Percentiles rank a stretch among this genome's conserved stretches.
Conservation (phyloP, 192 early-diverging fungal species). For the Coemansia sp. region DNA sequence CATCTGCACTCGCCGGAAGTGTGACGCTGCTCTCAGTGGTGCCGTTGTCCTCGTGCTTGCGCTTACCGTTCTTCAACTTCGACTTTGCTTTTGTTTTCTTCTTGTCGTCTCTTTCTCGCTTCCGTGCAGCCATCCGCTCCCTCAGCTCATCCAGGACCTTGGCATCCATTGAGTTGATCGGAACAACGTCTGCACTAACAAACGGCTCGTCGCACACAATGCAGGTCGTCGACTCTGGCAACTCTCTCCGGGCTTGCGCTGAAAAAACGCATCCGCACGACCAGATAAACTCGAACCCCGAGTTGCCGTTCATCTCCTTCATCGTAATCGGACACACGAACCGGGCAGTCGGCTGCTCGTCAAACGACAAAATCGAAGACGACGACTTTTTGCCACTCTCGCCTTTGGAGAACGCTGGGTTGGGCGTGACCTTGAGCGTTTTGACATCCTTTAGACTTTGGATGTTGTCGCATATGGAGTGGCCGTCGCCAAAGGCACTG, state of each 20-base stretch:
- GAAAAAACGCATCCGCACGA: slow-evolving; percentile 54
- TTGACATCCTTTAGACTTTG: slow-evolving; percentile 24
- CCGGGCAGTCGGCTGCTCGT: slow-evolving; percentile 20
- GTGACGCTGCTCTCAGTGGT: not conserved
- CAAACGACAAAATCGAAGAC: slow-evolving; percentile 7
- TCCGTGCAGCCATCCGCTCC: slow-evolving; percentile 16
- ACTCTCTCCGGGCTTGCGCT: slow-evolving; percentile 39
- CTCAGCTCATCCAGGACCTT: slow-evolving; percentile 19
- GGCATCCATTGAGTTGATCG: slow-evolving; percentile 28
- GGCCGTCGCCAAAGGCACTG: slow-evolving; percentile 64
- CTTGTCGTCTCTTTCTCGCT: slow-evolving; percentile 6
- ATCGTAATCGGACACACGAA: slow-evolving; percentile 55
- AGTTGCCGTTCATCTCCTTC: slow-evolving; percentile 55
- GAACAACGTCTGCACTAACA: slow-evolving; percentile 20
- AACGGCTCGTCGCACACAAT: slow-evolving; percentile 28
- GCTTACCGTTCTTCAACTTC: not conserved
- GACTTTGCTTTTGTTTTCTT: not conserved
- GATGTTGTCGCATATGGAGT: slow-evolving; percentile 9
- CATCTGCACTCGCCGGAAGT: not conserved
- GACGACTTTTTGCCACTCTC: not conserved
- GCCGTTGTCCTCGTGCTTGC: slow-evolving; percentile 4
- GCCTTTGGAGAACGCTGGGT: not conserved
- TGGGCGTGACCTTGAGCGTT: slow-evolving; percentile 13
- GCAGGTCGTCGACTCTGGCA: slow-evolving; percentile 8
- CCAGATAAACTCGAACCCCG: slow-evolving; percentile 47